These are phyloP conservation scores for Penicillium herquei DNA, from an alignment of 495 filamentous ascomycete species.

Conservation along the genomic window DNA sequence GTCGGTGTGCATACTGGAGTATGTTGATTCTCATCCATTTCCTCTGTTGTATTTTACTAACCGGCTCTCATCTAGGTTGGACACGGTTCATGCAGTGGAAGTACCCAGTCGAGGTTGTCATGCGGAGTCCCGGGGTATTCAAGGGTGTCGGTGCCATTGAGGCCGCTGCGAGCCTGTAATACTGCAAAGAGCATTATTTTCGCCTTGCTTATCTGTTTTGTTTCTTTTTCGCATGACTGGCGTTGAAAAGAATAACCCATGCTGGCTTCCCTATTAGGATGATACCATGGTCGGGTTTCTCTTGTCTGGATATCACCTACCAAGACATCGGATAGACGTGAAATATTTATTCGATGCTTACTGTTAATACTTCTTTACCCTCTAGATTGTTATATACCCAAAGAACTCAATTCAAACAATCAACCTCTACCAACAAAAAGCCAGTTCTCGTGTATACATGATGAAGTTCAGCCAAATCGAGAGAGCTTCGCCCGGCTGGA, in stretches of 20 bases:
- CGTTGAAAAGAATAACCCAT: neutral
- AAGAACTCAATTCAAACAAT: constrained; percentile 12
- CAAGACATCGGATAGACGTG: constrained; percentile 7
- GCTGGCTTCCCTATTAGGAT: neutral
- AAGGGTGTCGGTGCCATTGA: constrained; percentile 65
- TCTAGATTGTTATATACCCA: constrained; percentile 25
- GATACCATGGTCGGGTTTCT: neutral
- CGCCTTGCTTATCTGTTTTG: neutral
- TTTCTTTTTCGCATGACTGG: constrained; percentile 1
- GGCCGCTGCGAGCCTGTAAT: constrained; percentile 68
- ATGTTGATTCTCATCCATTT: constrained; percentile 13
- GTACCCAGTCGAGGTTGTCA: constrained; percentile 63
- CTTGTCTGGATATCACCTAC: neutral
- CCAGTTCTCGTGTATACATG: too few species aligned
- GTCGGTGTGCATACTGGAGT: constrained; percentile 97
- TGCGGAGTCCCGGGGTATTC: constrained; percentile 57
- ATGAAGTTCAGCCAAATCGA: too few species aligned
- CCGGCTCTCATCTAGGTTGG: constrained; percentile 53
- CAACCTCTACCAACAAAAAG: neutral
- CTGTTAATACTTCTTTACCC: constrained; percentile 1
- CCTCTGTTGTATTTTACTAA: neutral
- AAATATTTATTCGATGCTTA: neutral
- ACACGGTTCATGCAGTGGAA: constrained; percentile 75
- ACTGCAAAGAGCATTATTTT: neutral
- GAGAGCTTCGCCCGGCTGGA: too few species aligned